Percentiles rank a stretch among this genome's conserved stretches.
These are phyloP conservation scores for Populus hybrid DNA, from an alignment of 441 rosid genomes.

Conservation along the genomic window DNA sequence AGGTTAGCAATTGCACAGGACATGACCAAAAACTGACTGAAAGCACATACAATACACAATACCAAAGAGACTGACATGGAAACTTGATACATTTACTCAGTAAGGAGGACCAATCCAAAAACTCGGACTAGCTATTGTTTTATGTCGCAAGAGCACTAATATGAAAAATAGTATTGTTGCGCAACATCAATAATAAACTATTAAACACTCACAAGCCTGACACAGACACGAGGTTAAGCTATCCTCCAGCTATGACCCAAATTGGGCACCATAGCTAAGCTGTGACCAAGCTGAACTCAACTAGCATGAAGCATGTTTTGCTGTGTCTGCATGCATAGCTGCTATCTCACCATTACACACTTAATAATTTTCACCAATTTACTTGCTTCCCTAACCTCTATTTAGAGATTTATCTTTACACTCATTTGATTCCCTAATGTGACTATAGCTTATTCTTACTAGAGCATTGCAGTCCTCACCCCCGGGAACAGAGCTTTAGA, in stretches of 20 bases:
- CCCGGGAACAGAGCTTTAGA: not conserved
- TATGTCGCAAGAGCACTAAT: not conserved
- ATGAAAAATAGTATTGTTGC: not conserved
- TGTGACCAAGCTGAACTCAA: not conserved
- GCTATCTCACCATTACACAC: not conserved
- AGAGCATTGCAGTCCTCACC: not conserved
- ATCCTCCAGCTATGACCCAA: too few relatives aligned
- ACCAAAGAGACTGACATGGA: not conserved
- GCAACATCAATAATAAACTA: not conserved
- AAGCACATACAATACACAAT: not conserved
- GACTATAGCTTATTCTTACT: not conserved
- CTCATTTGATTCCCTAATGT: not conserved
- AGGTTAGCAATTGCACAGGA: conserved; percentile 8
- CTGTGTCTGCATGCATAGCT: not conserved
- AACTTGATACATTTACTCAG: not conserved
- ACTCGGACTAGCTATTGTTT: not conserved
- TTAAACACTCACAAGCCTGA: not conserved
- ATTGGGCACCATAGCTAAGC: too few relatives aligned
- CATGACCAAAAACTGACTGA: not conserved
- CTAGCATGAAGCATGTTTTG: not conserved
- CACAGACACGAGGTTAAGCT: not conserved
- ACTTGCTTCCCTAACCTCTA: not conserved
- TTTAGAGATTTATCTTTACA: not conserved
- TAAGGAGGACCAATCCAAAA: not conserved
- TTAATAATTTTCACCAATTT: not conserved